phyloP scores from a whole-genome alignment of 371 early-diverging fungal genomes.

The Rhizopus stolonifer region DNA sequence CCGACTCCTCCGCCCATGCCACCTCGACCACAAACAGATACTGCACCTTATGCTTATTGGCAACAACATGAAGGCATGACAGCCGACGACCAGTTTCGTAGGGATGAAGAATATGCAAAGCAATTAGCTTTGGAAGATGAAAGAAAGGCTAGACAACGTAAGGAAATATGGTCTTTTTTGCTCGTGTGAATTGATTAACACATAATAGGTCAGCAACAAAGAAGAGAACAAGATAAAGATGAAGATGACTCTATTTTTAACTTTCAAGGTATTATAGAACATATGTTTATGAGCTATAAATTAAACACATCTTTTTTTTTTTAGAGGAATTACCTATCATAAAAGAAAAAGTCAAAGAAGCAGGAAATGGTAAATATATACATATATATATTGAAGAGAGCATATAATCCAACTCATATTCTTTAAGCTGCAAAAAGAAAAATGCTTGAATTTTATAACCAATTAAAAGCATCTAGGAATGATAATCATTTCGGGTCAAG shows the following conservation, averaged over 20 bases:
- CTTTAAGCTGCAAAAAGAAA: slow-evolving; percentile 50
- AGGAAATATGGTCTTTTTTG: not conserved
- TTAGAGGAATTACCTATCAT: slow-evolving; percentile 49
- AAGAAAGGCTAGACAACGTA: slow-evolving; percentile 18
- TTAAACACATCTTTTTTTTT: not conserved
- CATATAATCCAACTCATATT: not conserved
- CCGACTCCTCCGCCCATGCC: slow-evolving; percentile 38
- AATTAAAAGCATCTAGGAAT: slow-evolving; percentile 36
- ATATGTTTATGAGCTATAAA: too few species aligned
- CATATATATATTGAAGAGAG: not conserved
- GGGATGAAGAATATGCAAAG: slow-evolving; percentile 48
- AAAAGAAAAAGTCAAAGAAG: slow-evolving; percentile 50
- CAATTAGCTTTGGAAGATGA: slow-evolving; percentile 44
- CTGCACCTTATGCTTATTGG: slow-evolving; percentile 21
- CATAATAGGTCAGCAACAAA: slow-evolving; percentile 6
- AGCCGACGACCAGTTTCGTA: slow-evolving; percentile 46
- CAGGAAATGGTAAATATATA: slow-evolving; percentile 40
- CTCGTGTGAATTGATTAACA: not conserved
- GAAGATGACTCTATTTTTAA: slow-evolving; percentile 41
- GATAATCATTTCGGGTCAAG: slow-evolving; percentile 12
- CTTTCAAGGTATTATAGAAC: slow-evolving; percentile 52
- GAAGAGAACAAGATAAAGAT: slow-evolving; percentile 13
- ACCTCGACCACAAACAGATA: slow-evolving; percentile 20
- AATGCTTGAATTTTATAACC: slow-evolving; percentile 45
- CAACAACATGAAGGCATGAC: slow-evolving; percentile 16